Percentiles rank a stretch among this genome's conserved stretches.
Evolutionary conservation across 768 basidiomycete genomes (phyloP).

Genomic region (Boletus coccyginus): DNA sequence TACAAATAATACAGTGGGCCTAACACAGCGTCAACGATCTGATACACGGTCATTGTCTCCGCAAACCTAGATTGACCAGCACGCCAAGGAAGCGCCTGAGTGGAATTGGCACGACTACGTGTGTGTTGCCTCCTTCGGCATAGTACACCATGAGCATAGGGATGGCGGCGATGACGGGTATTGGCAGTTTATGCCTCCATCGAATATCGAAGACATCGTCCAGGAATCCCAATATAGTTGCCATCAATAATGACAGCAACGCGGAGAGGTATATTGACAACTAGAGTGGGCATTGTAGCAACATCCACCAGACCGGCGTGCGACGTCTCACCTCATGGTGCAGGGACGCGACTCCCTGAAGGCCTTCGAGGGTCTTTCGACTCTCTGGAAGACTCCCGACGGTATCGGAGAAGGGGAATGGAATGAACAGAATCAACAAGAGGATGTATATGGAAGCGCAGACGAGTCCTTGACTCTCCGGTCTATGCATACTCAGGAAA

Average conservation of each 20-base stretch:
- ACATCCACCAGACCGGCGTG: not conserved
- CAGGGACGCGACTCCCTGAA: constrained; percentile 49
- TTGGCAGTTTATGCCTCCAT: constrained; percentile 97
- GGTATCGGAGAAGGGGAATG: constrained; percentile 86
- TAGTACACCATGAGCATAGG: constrained; percentile 96
- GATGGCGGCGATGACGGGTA: constrained; percentile 93
- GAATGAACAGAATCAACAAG: constrained; percentile 87
- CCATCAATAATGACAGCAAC: constrained; percentile 86
- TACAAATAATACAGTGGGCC: constrained; percentile 95
- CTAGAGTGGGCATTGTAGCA: constrained; percentile 35
- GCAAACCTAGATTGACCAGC: constrained; percentile 87
- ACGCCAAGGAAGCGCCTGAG: constrained; percentile 70
- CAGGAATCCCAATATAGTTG: constrained; percentile 91
- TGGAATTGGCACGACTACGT: constrained; percentile 89
- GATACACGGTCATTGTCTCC: not conserved
- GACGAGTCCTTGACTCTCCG: constrained; percentile 91
- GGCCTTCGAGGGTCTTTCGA: constrained; percentile 45
- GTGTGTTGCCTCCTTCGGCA: constrained; percentile 90
- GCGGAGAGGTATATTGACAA: constrained; percentile 92
- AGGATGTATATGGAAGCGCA: constrained; percentile 88
- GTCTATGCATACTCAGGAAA: constrained; percentile 47
- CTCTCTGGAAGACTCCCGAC: constrained; percentile 47
- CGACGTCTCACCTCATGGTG: constrained; percentile 67
- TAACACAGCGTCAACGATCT: constrained; percentile 31
- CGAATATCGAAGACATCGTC: constrained; percentile 99